phyloP scores from a whole-genome alignment of 2,329 filamentous ascomycete species.

The Talaromyces islandicus region DNA sequence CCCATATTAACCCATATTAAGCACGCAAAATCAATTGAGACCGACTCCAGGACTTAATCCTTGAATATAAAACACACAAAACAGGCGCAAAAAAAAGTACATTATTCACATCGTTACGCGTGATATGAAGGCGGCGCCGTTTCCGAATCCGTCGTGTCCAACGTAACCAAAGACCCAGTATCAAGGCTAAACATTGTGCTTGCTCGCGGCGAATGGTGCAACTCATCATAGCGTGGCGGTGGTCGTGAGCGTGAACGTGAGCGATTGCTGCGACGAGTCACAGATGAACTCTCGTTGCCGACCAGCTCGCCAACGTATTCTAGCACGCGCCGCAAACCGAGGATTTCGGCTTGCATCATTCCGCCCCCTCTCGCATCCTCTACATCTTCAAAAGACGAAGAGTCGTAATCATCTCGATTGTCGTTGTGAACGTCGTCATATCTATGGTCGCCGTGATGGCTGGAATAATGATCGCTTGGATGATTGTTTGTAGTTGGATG shows the following conservation, averaged over 20 bases:
- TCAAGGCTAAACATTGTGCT: conserved; percentile 24
- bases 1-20: background rate
- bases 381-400: background rate
- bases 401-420: background rate
- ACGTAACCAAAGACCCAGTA: conserved; percentile 19
- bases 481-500: conserved; percentile 30
- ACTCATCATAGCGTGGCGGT: conserved; percentile 9
- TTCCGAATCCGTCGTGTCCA: conserved; percentile 20
- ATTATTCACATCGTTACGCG: background rate
- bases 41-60: background rate
- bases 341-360: conserved; percentile 44
- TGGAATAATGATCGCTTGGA: conserved; percentile 43
- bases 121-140: conserved; percentile 17
- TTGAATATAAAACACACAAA: background rate
- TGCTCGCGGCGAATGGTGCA: conserved; percentile 17
- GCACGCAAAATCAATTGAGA: background rate
- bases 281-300: conserved; percentile 20
- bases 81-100: background rate
- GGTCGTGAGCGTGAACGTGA: conserved; percentile 3
- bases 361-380: conserved; percentile 37
- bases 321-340: conserved; percentile 47
- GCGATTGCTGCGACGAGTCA: conserved; percentile 16
- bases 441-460: background rate
- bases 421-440: background rate
- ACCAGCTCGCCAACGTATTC: conserved; percentile 48